A percentile compares a stretch with the other conserved stretches of the same genome.
These are phyloP conservation scores for Kodamaea plutei DNA, from an alignment of 1,139 yeast genomes.

Conservation along the genomic window DNA sequence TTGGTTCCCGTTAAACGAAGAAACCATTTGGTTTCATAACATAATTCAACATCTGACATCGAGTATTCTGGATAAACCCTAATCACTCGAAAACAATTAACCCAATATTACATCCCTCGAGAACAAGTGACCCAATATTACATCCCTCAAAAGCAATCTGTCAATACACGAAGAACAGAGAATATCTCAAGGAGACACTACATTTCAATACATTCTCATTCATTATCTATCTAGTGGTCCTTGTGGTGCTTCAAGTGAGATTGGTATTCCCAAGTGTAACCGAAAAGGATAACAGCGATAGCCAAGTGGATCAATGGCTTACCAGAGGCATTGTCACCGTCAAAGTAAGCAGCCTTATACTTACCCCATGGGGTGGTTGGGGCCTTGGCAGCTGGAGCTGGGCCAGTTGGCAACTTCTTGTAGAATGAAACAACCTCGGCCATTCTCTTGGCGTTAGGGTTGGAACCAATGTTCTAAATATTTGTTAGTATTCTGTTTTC, in stretches of 20 bases:
- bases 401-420: slow-evolving; percentile 94
- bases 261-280: slow-evolving; percentile 92
- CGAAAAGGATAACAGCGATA: slow-evolving; percentile 63
- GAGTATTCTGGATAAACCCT: no score
- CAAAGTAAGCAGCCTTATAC: slow-evolving; percentile 76
- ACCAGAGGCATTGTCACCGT: slow-evolving; percentile 76
- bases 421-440: slow-evolving; percentile 92
- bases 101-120: no score
- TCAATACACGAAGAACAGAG: no score
- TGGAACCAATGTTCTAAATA: slow-evolving; percentile 77
- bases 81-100: no score
- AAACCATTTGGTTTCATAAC: no score
- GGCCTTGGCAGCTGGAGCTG: slow-evolving; percentile 67
- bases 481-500: slow-evolving; percentile 33
- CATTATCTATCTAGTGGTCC: slow-evolving; percentile 19
- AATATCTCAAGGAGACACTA: no score
- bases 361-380: slow-evolving; percentile 69
- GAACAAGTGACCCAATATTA: no score
- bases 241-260: slow-evolving; percentile 65
- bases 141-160: no score
- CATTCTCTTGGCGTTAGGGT: slow-evolving; percentile 97
- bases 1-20: no score
- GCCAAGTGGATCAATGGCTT: slow-evolving; percentile 81
- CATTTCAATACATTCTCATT: neutral
- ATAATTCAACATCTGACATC: no score